A percentile compares a stretch with the other conserved stretches of the same genome.
Conservation (phyloP, 352 stramenopile species). For the Aphanomyces invadans region DNA sequence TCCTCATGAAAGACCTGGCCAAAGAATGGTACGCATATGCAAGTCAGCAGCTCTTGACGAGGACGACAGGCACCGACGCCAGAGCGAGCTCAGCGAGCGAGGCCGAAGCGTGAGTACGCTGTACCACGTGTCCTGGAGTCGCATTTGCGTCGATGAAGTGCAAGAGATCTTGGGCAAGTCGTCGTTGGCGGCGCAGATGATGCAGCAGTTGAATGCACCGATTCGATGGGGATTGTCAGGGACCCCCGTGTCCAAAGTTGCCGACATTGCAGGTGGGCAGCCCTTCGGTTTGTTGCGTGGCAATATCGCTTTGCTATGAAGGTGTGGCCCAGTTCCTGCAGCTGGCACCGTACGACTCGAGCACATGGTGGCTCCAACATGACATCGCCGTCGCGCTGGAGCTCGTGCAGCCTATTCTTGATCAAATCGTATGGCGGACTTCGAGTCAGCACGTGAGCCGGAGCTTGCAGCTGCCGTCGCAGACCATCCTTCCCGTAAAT, state of each 20-base stretch:
- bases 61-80: slow-evolving; percentile 16
- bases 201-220: slow-evolving; percentile 9
- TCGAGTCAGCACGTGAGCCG: not conserved
- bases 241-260: slow-evolving; percentile 14
- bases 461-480: slow-evolving; percentile 10
- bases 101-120: not conserved
- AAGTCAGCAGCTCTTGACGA: too few relatives aligned
- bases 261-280: slow-evolving; percentile 6
- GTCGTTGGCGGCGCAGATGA: slow-evolving; percentile 18
- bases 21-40: slow-evolving; percentile 21
- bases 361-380: slow-evolving; percentile 1
- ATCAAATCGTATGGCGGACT: slow-evolving; percentile 21
- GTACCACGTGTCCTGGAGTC: slow-evolving; percentile 17
- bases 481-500: slow-evolving; percentile 6
- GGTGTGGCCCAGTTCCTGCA: slow-evolving; percentile 11
- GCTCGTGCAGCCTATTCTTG: slow-evolving; percentile 3
- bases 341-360: slow-evolving; percentile 12
- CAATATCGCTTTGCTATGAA: not conserved
- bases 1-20: slow-evolving; percentile 11
- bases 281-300: not conserved
- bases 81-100: slow-evolving; percentile 20
- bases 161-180: slow-evolving; percentile 23
- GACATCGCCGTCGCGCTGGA: not conserved
- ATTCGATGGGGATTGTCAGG: slow-evolving; percentile 19
- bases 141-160: slow-evolving; percentile 23